Base-by-base conservation (phyloP, 306 rosid genomes). In the Dalbergia cochinchinensis region DNA sequence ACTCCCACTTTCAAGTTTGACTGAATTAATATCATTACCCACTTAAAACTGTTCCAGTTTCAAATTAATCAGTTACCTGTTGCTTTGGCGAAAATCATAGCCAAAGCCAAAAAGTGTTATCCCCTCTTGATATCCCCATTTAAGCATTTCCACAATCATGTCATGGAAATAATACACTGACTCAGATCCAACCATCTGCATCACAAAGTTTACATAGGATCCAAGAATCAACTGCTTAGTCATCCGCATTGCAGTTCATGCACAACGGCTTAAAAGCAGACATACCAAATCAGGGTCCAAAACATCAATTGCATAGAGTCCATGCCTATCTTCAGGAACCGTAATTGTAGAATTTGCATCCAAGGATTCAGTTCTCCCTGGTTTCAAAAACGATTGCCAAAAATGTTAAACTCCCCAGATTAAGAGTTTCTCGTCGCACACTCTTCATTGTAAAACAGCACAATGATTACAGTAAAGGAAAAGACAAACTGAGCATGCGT, bases 21-120 rank as follows among this genome's bases (percentile, higher is more conserved):
- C 59, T 48, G 54, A 67, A 53, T 63, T 35, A 61, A 51, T 67
- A 42, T 51, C 18, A 51, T 34, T 58, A 34, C 47, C 57, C 37
- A 34, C 4, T 37, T n/a, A n/a, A 54, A 54, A 37, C 10, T n/a
- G 20, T 11, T 53, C n/a, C 7, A 73, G 65, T 60, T 45, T 79
- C 22, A 26, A 61, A 53, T 44, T 61, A 60, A 51, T 58, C 65
- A 66, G 71, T 44, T 90, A 95, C 99, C 99, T 93, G 89, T 91
- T 95, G 83, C 99, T 95, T 86, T 95, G 98, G 65, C 99, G 99
- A 84, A 95, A 95, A 83, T 95, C 99, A 85, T 95, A 95, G 9
- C 99, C 99, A 89, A 95, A 95, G 37, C 99, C 99, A 88, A 95
- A 95, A 82, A 95, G 92, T 4, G 99, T 90, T 66, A 82, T 90